phyloP scores from a whole-genome alignment of 495 filamentous ascomycete genomes.

The Cercophora scortea region DNA sequence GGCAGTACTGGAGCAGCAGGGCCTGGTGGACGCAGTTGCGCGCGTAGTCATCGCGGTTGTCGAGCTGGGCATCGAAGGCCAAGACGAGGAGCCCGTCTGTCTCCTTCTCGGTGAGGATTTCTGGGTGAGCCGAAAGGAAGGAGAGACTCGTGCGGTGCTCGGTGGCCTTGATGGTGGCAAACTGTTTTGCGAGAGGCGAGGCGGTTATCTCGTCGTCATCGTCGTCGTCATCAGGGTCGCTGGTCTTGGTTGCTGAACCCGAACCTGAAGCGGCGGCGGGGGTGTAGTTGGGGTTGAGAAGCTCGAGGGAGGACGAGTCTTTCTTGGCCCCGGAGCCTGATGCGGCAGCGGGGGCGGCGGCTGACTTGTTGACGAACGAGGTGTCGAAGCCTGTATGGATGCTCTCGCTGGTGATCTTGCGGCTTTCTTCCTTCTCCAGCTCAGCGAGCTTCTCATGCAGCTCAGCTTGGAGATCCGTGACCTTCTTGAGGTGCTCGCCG shows the following conservation, averaged over 20 bases:
- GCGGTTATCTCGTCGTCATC: slow-evolving; percentile 69
- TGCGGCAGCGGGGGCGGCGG: slow-evolving; percentile 12
- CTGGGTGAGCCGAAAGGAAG: slow-evolving; percentile 68
- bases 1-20: slow-evolving; percentile 88
- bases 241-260: neutral
- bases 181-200: slow-evolving; percentile 65
- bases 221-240: slow-evolving; percentile 16
- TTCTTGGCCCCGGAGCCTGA: slow-evolving; percentile 31
- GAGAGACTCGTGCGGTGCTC: slow-evolving; percentile 65
- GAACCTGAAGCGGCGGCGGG: slow-evolving; percentile 9
- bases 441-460: slow-evolving; percentile 63
- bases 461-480: slow-evolving; percentile 68
- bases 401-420: slow-evolving; percentile 89
- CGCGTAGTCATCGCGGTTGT: slow-evolving; percentile 65
- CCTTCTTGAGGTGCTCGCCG: slow-evolving; percentile 64
- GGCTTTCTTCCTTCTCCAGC: slow-evolving; percentile 77
- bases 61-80: slow-evolving; percentile 79
- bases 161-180: slow-evolving; percentile 67
- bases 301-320: slow-evolving; percentile 54
- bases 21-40: slow-evolving; percentile 92
- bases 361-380: slow-evolving; percentile 63
- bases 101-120: slow-evolving; percentile 76
- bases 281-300: slow-evolving; percentile 63
- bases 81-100: slow-evolving; percentile 85
- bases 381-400: slow-evolving; percentile 90